Conservation (phyloP, 176 grass and related monocot genomes). For the Microstegium vimineum region DNA sequence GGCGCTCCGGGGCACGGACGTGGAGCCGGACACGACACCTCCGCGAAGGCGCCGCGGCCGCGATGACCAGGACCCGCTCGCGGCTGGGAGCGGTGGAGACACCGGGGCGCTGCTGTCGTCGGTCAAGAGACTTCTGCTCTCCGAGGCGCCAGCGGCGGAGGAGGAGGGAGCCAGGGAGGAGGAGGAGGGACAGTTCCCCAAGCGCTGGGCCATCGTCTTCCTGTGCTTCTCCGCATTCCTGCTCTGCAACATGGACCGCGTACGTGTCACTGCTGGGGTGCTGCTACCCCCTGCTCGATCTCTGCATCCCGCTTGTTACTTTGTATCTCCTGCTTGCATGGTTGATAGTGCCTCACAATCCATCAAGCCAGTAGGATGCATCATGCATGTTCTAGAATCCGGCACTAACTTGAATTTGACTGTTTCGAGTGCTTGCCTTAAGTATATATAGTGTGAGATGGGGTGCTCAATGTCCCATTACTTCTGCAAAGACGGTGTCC, state of each 20-base stretch:
- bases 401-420: background rate
- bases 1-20: conserved; percentile 30
- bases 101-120: conserved; percentile 23
- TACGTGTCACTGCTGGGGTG: conserved; percentile 23
- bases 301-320: background rate
- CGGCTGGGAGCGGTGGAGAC: background rate
- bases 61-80: background rate
- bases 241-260: conserved; percentile 96
- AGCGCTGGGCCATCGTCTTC: conserved; percentile 84
- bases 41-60: background rate
- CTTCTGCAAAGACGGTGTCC: background rate
- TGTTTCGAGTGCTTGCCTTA: background rate
- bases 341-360: background rate
- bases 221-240: conserved; percentile 97
- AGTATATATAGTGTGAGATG: background rate
- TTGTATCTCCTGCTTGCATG: background rate
- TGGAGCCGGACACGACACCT: conserved; percentile 16
- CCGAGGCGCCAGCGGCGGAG: background rate
- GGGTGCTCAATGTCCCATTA: too few species aligned
- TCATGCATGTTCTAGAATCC: background rate
- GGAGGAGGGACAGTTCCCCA: conserved; percentile 48
- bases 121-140: conserved; percentile 31
- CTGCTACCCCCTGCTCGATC: background rate
- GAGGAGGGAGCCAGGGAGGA: background rate
- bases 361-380: background rate